These are phyloP conservation scores for Cyberlindnera veronae DNA, from an alignment of 805 yeast species.

Conservation along the genomic window DNA sequence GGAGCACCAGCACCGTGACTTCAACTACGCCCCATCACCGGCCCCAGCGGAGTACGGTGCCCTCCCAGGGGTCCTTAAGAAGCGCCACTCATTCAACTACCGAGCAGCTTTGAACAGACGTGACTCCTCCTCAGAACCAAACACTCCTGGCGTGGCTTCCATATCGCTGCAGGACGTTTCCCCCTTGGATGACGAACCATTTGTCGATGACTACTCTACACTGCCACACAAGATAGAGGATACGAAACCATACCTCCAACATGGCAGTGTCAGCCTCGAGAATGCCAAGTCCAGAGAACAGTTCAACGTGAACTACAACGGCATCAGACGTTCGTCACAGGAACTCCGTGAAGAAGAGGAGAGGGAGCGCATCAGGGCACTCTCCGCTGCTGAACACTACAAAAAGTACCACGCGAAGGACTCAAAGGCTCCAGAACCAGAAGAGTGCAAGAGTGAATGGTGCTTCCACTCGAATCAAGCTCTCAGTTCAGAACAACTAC, in stretches of 20 bases:
- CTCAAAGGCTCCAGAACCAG: background rate
- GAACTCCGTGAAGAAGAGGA: constrained; percentile 2
- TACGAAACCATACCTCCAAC: constrained; percentile 7
- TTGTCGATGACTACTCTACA: background rate
- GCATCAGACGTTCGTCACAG: constrained; percentile 4
- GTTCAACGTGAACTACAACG: constrained; percentile 11
- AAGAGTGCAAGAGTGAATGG: background rate
- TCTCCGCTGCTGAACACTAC: constrained; percentile 1
- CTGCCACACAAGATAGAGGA: constrained; percentile 5
- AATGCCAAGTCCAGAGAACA: constrained; percentile 8
- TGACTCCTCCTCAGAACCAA: background rate
- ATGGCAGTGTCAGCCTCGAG: constrained; percentile 7
- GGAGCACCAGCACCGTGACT: background rate
- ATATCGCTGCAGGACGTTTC: too few relatives aligned
- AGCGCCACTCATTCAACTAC: constrained; percentile 13
- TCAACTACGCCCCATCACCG: background rate
- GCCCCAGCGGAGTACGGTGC: background rate
- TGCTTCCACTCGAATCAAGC: constrained; percentile 15
- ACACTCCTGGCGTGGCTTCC: background rate
- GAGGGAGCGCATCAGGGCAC: background rate
- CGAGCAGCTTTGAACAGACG: constrained; percentile 3
- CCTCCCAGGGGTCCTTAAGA: constrained; percentile 5
- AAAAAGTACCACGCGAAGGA: constrained; percentile 1
- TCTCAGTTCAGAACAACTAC: constrained; percentile 4
- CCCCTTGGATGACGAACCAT: background rate